Base-by-base conservation (phyloP, 768 basidiomycete species). In the Mycena indigotica region DNA sequence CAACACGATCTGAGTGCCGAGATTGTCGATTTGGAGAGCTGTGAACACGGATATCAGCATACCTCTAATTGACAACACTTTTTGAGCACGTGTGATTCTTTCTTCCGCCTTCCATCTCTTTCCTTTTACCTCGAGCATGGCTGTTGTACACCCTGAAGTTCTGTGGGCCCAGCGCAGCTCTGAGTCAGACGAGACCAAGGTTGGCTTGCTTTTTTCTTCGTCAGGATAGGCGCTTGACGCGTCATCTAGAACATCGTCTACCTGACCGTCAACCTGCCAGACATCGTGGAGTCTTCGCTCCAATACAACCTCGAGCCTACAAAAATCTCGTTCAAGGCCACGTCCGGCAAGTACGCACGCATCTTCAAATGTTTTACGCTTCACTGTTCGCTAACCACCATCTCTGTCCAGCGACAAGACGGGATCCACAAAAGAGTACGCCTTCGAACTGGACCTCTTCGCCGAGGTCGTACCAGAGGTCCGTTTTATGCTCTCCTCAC, bases 121-220 rank as follows among this genome's bases (percentile, higher is more conserved):
- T 67, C 62, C 68, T 63, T 67, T 41, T 69, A 62, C 67, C 59
- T 63, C 52, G 41, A 53, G 46, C 49, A 44, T 82, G 80, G 64
- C 77, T 30, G 71, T 68, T 15, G 17, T 55, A 62, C 92, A 93
- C 73, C 95, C 95, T 32, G 94, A 97, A 75, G 79, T 96, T 30
- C 81, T 95, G 2, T 98, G 95, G 94, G 95, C 96, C 45, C 95
- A 98, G 75, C 86, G 96, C 65, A 92, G 88, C 79, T 89, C 85
- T 38, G 80, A 73, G 16, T 66, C 77, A 12, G 82, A 77, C 15
- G 78, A 84, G 28, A 80, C 79, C 46, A 95, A 95, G 80, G 95
- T 91, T 45, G 39, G 71, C 62, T 55, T 16, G 26, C 26, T 48
- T 24, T 52, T 51, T 21, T 41, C 23, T 46, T 46, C 52, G 53